Base-by-base conservation (phyloP, 306 rosid genomes). In the Cucurbita pepo region DNA sequence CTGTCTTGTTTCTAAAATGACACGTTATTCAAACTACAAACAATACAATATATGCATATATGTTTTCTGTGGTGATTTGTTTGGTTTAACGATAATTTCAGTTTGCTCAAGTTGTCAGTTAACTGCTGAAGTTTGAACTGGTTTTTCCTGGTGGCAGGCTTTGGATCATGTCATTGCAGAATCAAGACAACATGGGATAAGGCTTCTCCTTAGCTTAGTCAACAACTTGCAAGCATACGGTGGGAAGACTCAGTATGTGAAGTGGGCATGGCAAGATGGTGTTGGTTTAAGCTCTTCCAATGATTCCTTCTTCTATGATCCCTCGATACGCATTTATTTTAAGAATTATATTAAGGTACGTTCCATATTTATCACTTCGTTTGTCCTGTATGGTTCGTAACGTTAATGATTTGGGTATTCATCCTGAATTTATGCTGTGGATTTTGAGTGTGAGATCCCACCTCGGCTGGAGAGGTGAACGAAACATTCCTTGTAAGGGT, bases 221-320 rank as follows among this genome's bases (percentile, higher is more conserved):
- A 88, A 94, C 80, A 91, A 94, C 83, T 85, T 94, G 88, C 89
- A 89, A 74, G 89, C 96, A 45, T 94, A 81, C 76, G 99, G 99
- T 59, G 99, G 99, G 82, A 94, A 94, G 90, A 83, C 91, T 81
- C 92, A 87, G 81, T 94, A 94, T 75, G 99, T 94, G 48, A 86
- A 91, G 79, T 94, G 99, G 99, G 99, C 99, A 50, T 94, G 97
- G 99, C 86, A 89, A 77, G 99, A 94, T 73, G 99, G 99, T 51
- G 83, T 89, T 48, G 96, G 96, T 59, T 74, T 94, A 81, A 91
- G 99, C 56, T 82, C 97, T 0, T 94, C 97, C 38, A 91, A 94
- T 59, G 99, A 94, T 85, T 94, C 99, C 69, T 94, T 94, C 93
- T 94, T 94, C 84, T 94, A 83, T 56, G 99, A 94, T 79, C 97